Evolutionary conservation across 2,329 filamentous ascomycete genomes (phyloP), one percentile per base, ranked within the genome.

Genomic region (Arthrobotrys entomopaga): DNA sequence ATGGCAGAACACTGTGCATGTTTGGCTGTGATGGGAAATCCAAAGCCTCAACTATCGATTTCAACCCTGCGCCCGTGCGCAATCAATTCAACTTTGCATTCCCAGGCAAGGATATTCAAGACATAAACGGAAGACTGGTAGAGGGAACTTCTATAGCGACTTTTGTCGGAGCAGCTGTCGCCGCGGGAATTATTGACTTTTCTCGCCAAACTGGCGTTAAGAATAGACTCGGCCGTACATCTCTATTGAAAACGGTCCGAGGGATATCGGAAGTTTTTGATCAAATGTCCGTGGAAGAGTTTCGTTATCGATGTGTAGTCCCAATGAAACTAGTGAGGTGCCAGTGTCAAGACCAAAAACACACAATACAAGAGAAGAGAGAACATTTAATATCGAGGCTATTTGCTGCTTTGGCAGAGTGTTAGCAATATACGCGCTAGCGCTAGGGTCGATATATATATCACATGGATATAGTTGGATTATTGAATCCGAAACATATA

Each of bases 181-280:
- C 52, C 4, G 52, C 52, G 2, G 26, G 3, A 15, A 16, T 56
- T 38, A 13, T 56, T 3, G 52, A 56, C 22, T 56, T 56, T 42
- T 56, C 26, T 15, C n/a, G 29, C 13, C 52, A 56, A 19, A 13
- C 20, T 10, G 52, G 19, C 11, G 20, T 56, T 3, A 38, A 40
- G 15, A 16, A 56, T 22, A n/a, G 38, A 2, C 40, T 56, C 19
- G 26, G 26, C 11, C 13, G 40, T 22, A n/a, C 11, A 15, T 11
- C 3, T 2, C 5, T 19, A 5, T 10, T 56, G 3, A 15, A 38
- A 10, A 40, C 26, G 2, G 29, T 56, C 7, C 10, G 11, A 6
- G 52, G 52, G n/a, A 56, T 56, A 26, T 56, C 52, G 7, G 15
- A 16, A 0, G 29, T 56, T 1, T 56, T 56, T 13, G 19, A 40